Percentiles rank a stretch among this genome's conserved stretches.
phyloP scores from a whole-genome alignment of 2,329 filamentous ascomycete genomes.

The Fonsecaea monophora region DNA sequence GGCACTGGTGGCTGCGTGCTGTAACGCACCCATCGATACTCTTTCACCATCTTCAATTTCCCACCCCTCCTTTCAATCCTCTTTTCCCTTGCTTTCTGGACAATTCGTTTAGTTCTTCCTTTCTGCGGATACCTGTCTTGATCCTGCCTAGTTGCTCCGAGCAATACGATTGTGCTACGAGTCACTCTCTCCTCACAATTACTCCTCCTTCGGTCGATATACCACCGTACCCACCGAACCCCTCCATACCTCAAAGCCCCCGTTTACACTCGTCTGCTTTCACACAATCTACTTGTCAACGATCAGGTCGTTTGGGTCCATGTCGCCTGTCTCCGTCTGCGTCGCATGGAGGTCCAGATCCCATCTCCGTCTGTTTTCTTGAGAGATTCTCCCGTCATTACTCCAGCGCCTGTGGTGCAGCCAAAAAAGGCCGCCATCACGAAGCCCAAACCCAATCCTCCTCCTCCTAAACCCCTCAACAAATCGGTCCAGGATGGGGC shows the following conservation, averaged over 20 bases:
- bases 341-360: constrained; percentile 65
- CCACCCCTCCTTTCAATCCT: constrained; percentile 12
- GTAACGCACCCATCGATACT: constrained; percentile 6
- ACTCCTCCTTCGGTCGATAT: neutral
- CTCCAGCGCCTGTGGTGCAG: constrained; percentile 39
- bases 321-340: constrained; percentile 26
- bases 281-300: neutral
- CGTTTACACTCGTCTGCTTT: neutral
- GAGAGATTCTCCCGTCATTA: constrained; percentile 48
- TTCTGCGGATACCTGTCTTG: neutral
- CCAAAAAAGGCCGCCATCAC: constrained; percentile 38
- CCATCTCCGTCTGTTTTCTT: constrained; percentile 64
- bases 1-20: neutral
- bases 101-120: constrained; percentile 8
- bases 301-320: constrained; percentile 25
- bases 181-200: neutral
- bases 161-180: neutral
- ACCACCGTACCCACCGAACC: constrained; percentile 8
- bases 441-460: constrained; percentile 41
- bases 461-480: constrained; percentile 40
- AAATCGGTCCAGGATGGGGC: constrained; percentile 44
- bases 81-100: constrained; percentile 7
- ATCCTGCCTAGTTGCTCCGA: neutral
- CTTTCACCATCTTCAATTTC: constrained; percentile 13
- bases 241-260: constrained; percentile 8